phyloP scores from a whole-genome alignment of 768 basidiomycete genomes.

The Cubamyces lactineus region DNA sequence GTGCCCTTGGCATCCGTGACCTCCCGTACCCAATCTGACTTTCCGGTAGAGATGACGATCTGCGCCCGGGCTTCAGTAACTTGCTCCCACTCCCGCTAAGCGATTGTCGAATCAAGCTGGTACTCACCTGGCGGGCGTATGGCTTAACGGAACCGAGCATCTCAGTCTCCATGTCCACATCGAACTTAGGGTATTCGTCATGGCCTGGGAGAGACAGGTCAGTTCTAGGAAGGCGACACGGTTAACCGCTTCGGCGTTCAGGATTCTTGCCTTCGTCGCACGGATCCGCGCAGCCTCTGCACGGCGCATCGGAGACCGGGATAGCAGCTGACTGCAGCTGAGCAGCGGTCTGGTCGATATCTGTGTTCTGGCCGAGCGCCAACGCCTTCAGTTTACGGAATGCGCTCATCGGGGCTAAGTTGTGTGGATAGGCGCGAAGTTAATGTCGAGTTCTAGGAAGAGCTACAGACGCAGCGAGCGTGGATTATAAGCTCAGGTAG shows the following conservation, averaged over 20 bases:
- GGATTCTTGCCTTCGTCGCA: constrained; percentile 64
- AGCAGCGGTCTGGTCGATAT: constrained; percentile 45
- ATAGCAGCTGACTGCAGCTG: constrained; percentile 60
- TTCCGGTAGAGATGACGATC: constrained; percentile 89
- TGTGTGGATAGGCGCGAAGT: not conserved
- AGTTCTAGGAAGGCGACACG: not conserved
- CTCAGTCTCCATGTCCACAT: constrained; percentile 75
- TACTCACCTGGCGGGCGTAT: constrained; percentile 73
- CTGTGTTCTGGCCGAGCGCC: constrained; percentile 34
- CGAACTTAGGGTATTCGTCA: constrained; percentile 77
- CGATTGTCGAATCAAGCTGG: not conserved
- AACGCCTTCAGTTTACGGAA: constrained; percentile 33
- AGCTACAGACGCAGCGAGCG: not conserved
- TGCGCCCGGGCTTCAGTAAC: constrained; percentile 37
- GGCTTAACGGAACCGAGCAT: constrained; percentile 89
- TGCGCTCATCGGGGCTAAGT: constrained; percentile 22
- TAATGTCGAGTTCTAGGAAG: not conserved
- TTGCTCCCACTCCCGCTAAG: not conserved
- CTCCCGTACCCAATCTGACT: constrained; percentile 85
- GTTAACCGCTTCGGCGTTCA: not conserved
- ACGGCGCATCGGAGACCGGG: constrained; percentile 69
- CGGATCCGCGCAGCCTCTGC: constrained; percentile 74
- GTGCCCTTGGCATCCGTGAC: constrained; percentile 72
- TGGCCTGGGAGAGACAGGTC: constrained; percentile 52
- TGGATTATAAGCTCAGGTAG: constrained; percentile 1